Evolutionary conservation across 1,284 basidiomycete genomes (phyloP), one percentile per base, ranked within the genome.

Genomic region (Ustilago xerochloae): DNA sequence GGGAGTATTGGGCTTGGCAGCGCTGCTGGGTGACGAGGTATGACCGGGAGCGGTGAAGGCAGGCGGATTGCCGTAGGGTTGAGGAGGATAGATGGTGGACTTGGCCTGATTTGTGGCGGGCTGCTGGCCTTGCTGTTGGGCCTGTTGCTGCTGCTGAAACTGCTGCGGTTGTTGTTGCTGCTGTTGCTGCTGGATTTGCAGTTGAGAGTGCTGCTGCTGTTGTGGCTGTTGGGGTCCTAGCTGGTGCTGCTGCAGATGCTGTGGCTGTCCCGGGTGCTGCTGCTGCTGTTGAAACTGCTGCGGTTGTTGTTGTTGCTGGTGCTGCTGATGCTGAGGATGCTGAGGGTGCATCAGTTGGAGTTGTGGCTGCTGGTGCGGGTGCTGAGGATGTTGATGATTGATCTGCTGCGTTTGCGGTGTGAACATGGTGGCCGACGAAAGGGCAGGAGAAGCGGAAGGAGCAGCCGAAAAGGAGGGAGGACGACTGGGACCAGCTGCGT

Each of bases 11-110:
- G 59, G 57, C 53, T 70, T 77, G 49, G 49, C 71, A 12, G 61
- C 39, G 58, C 51, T 58, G 50, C 59, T 66, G 29, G 67, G 65
- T 15, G 72, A 75, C n/a, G 72, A 72, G 15, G 74, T 61, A 56
- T 71, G 72, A 45, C 47, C 62, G 10, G 59, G 45, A 29, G 46
- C 50, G 18, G 66, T 55, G 33, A 76, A 68, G 22, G 60, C 54
- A n/a, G 61, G 36, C 12, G 71, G 51, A 28, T 68, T 64, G 28
- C 63, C 76, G 60, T 78, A 78, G 4, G 76, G 76, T 58, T 78
- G 76, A 8, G 73, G 76, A 46, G 76, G 73, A 35, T 78, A 78
- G 26, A 69, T 55, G 6, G 69, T 68, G 22, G 58, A 65, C 35
- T 63, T 63, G 49, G 46, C 43, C 29, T 47, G 64, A 15, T 63